Evolutionary conservation across 2,329 filamentous ascomycete species (phyloP).

Genomic region (Aspergillus versicolor): DNA sequence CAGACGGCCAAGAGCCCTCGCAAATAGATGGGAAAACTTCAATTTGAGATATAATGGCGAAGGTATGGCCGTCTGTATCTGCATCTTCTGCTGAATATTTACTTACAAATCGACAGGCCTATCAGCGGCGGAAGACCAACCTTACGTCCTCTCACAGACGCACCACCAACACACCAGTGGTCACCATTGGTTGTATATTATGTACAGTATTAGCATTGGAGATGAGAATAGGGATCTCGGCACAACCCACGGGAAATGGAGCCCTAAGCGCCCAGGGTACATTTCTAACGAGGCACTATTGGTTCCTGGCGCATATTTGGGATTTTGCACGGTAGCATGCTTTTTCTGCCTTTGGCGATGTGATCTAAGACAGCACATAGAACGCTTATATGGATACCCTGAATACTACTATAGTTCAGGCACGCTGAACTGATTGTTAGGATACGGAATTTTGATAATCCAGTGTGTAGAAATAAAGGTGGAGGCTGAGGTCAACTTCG

Average conservation of each 20-base stretch:
- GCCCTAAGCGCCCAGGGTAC: background rate
- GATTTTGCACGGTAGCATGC: slow-evolving; percentile 17
- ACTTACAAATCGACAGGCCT: background rate
- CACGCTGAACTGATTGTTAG: background rate
- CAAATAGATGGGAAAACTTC: slow-evolving; percentile 11
- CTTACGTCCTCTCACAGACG: background rate
- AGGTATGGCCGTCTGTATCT: background rate
- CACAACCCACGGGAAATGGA: background rate
- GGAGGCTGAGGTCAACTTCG: background rate
- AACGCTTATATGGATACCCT: background rate
- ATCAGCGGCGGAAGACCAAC: background rate
- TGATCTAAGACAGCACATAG: background rate
- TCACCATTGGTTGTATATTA: slow-evolving; percentile 16
- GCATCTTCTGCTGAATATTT: background rate
- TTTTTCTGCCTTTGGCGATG: slow-evolving; percentile 3
- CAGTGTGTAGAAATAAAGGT: no score
- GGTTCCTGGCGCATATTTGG: slow-evolving; percentile 21
- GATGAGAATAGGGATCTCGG: background rate
- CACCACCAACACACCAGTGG: background rate
- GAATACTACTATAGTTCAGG: background rate
- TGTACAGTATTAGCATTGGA: slow-evolving; percentile 19
- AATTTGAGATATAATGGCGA: background rate
- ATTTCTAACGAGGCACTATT: background rate
- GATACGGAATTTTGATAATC: no score
- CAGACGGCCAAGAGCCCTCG: slow-evolving; percentile 6